A percentile compares a stretch with the other conserved stretches of the same genome.
Evolutionary conservation across 2,329 filamentous ascomycete species (phyloP).

Genomic region (Claviceps monticola): DNA sequence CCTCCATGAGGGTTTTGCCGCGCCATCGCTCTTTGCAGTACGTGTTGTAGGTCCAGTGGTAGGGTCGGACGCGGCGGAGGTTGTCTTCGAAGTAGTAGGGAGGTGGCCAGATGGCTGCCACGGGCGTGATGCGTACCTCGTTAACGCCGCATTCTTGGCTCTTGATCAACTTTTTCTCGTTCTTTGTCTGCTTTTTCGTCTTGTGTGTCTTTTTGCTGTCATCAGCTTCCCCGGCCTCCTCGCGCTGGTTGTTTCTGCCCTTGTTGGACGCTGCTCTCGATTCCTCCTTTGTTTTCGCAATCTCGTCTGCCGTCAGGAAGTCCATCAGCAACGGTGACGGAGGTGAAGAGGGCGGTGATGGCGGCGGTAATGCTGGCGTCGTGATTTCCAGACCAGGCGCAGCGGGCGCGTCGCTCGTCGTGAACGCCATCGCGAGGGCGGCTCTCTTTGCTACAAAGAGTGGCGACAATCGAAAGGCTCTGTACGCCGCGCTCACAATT

Average conservation of each 20-base stretch:
- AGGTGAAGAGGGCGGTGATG: neutral
- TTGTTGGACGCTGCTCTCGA: neutral
- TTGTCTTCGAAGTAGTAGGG: constrained; percentile 79
- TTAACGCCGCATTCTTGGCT: neutral
- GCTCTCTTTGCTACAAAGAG: neutral
- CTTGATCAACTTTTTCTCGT: neutral
- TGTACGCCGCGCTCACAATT: constrained; percentile 5
- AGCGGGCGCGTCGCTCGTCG: constrained; percentile 1
- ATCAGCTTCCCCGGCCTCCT: neutral
- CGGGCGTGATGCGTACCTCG: neutral
- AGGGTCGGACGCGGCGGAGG: constrained; percentile 69
- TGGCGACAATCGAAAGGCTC: constrained; percentile 6
- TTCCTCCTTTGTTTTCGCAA: neutral
- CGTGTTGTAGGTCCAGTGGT: constrained; percentile 90
- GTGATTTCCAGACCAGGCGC: constrained; percentile 5
- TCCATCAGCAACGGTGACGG: neutral
- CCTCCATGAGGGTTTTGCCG: constrained; percentile 64
- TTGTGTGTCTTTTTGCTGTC: neutral
- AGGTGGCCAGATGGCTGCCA: constrained; percentile 28
- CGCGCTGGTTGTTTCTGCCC: neutral
- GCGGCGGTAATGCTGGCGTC: neutral
- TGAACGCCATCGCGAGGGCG: constrained; percentile 6
- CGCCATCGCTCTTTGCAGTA: constrained; percentile 92
- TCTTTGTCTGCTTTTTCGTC: neutral
- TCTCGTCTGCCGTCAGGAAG: constrained; percentile 1